Evolutionary conservation across 176 grass and related monocot genomes (phyloP).

Genomic region (Oryza officinalis): DNA sequence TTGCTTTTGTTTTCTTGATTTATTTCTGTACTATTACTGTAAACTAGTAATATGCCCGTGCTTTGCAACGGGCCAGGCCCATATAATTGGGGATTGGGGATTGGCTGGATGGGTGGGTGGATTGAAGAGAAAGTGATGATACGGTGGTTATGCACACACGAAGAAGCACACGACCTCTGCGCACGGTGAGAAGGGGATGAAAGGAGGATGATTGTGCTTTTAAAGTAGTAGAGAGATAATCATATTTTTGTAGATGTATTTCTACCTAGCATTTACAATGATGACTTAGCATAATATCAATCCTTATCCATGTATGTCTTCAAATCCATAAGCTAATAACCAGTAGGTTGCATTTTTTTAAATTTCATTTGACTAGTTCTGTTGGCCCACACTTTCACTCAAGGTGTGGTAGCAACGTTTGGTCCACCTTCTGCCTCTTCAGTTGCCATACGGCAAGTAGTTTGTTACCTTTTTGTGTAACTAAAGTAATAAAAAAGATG

Average conservation of each 20-base stretch:
- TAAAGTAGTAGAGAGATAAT: not conserved
- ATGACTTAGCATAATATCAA: not conserved
- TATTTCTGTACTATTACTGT: not conserved
- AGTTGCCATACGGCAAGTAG: not conserved
- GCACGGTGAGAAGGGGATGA: no score
- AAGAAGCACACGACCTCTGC: no score
- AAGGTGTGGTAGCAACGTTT: no score
- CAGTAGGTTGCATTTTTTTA: not conserved
- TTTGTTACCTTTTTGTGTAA: not conserved
- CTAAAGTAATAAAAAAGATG: not conserved
- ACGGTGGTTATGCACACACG: no score
- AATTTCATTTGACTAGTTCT: not conserved
- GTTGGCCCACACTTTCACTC: not conserved
- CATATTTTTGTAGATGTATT: not conserved
- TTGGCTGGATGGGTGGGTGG: no score
- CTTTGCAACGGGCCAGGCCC: no score
- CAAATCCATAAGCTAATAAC: not conserved
- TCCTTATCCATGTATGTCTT: not conserved
- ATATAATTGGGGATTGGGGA: no score
- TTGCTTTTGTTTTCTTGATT: slow-evolving; percentile 3
- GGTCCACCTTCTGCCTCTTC: not conserved
- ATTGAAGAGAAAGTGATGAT: no score
- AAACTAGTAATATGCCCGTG: not conserved
- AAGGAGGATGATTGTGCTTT: no score
- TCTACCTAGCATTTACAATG: slow-evolving; percentile 5